Evolutionary conservation across 495 filamentous ascomycete genomes (phyloP).

Genomic region (Podospora pseudopauciseta): DNA sequence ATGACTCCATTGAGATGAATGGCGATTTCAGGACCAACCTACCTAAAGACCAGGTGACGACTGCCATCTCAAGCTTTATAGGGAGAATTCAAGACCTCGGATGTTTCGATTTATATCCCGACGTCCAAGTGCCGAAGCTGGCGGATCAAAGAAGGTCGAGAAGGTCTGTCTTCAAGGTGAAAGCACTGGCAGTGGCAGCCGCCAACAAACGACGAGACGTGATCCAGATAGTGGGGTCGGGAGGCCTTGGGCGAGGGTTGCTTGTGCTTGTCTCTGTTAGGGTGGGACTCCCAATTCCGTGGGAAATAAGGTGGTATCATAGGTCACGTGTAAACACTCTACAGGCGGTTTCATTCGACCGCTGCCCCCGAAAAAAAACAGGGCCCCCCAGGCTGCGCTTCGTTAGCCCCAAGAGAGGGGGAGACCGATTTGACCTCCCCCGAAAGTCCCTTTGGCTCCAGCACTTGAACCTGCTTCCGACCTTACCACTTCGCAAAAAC

Average conservation of each 20-base stretch:
- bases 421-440: conserved; percentile 21
- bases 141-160: not conserved
- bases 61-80: not conserved
- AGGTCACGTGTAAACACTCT: conserved; percentile 25
- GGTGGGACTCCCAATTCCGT: conserved; percentile 17
- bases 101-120: conserved; percentile 1
- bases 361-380: conserved; percentile 22
- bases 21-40: not conserved
- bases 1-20: not conserved
- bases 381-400: conserved; percentile 23
- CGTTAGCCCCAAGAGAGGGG: conserved; percentile 29
- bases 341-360: conserved; percentile 21
- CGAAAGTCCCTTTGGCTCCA: conserved; percentile 30
- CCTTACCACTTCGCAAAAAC: conserved; percentile 31
- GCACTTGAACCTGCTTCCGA: conserved; percentile 25
- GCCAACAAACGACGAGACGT: conserved; percentile 3
- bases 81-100: not conserved
- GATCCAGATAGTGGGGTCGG: conserved; percentile 18
- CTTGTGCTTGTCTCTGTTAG: conserved; percentile 23
- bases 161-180: not conserved
- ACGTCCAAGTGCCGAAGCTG: not conserved
- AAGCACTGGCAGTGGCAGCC: not conserved
- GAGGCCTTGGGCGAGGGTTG: conserved; percentile 7
- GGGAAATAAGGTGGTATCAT: conserved; percentile 16
- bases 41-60: not conserved